phyloP scores from a whole-genome alignment of 176 grass and related monocot species.

The Bromus sterilis region DNA sequence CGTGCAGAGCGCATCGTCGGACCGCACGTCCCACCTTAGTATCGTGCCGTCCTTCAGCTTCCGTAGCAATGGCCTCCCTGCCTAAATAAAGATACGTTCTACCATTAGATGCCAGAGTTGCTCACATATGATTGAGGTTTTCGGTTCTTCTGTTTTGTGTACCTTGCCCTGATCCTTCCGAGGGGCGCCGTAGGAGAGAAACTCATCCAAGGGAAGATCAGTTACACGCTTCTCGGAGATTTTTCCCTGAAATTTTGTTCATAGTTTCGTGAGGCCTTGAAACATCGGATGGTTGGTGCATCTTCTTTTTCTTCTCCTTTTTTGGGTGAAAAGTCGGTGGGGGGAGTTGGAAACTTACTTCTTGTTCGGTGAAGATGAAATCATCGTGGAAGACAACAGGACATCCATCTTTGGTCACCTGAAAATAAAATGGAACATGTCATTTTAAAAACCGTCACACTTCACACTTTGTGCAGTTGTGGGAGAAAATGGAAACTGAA shows the following conservation, averaged over 20 bases:
- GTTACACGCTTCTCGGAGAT: constrained; percentile 38
- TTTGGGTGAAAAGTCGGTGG: background rate
- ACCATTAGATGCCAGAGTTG: background rate
- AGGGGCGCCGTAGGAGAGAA: constrained; percentile 65
- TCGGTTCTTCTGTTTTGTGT: background rate
- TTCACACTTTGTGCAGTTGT: background rate
- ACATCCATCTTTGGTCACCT: constrained; percentile 75
- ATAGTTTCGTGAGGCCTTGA: background rate
- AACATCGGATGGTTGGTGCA: background rate
- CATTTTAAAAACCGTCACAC: background rate
- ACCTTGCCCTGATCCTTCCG: constrained; percentile 51
- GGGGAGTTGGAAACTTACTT: constrained; percentile 23
- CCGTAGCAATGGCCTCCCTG: constrained; percentile 50
- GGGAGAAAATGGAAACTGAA: background rate
- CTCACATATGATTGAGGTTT: background rate
- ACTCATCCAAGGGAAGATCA: constrained; percentile 52
- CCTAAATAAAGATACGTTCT: constrained; percentile 7
- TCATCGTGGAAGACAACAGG: constrained; percentile 86
- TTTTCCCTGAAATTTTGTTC: constrained; percentile 32
- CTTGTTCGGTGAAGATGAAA: constrained; percentile 50
- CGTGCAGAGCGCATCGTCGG: constrained; percentile 51
- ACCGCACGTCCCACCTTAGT: constrained; percentile 51
- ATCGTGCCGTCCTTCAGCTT: constrained; percentile 64
- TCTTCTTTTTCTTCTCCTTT: background rate
- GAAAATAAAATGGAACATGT: background rate